Conservation (phyloP, 2,329 filamentous ascomycete genomes). For the Colletotrichum liriopes region DNA sequence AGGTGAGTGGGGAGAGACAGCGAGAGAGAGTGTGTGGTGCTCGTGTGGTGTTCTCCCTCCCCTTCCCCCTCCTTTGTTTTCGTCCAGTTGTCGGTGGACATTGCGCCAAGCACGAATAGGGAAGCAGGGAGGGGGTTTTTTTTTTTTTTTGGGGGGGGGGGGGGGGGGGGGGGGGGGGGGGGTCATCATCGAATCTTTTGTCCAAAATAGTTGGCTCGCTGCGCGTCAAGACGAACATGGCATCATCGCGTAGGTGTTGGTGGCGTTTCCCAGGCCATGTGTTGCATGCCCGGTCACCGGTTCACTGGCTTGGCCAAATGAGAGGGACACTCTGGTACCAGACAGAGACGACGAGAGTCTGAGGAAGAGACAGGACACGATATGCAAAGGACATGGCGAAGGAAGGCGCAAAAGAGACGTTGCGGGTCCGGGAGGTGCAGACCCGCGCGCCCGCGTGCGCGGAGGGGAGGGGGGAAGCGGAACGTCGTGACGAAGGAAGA, state of each 20-base stretch:
- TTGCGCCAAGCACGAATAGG: slow-evolving; percentile 19
- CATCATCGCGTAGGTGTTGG: slow-evolving; percentile 27
- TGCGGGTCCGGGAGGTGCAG: slow-evolving; percentile 5
- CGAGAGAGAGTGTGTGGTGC: neutral
- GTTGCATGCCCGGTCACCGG: slow-evolving; percentile 3
- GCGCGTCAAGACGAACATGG: slow-evolving; percentile 32
- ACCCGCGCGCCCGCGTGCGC: neutral
- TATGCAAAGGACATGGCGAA: slow-evolving; percentile 16
- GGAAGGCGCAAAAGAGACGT: slow-evolving; percentile 3
- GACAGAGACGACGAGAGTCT: slow-evolving; percentile 24
- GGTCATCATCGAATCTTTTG: slow-evolving; percentile 20
- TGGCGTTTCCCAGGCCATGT: slow-evolving; percentile 14
- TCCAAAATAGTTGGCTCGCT: slow-evolving; percentile 23
- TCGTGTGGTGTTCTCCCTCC: neutral
- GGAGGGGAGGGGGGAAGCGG: neutral
- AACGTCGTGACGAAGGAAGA: neutral
- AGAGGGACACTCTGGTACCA: neutral
- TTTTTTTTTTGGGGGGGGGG: no score
- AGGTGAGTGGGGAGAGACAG: slow-evolving; percentile 1
- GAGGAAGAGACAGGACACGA: slow-evolving; percentile 27
- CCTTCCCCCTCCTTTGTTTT: neutral
- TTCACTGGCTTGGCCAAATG: slow-evolving; percentile 9
- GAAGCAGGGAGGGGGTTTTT: slow-evolving; percentile 27
- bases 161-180: no score
- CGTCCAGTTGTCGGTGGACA: slow-evolving; percentile 21